These are phyloP conservation scores for Paecilomyces dactylethromorphus DNA, from an alignment of 2,329 filamentous ascomycete species.

Conservation along the genomic window DNA sequence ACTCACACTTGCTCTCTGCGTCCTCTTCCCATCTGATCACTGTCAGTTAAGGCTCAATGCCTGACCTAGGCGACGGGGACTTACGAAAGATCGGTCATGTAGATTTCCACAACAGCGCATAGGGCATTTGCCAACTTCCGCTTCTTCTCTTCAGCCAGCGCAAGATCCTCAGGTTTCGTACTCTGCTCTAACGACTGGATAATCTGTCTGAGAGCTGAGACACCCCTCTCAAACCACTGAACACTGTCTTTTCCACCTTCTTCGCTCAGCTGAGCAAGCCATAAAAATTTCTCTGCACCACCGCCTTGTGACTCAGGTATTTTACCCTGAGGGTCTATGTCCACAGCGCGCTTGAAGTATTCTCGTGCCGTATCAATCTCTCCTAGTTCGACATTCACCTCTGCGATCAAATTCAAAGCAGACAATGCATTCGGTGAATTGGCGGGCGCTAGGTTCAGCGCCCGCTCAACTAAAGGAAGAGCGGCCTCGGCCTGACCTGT, in stretches of 20 bases:
- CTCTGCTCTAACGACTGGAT: constrained; percentile 58
- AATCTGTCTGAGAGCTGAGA: constrained; percentile 63
- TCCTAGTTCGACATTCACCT: constrained; percentile 75
- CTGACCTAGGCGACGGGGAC: constrained; percentile 12
- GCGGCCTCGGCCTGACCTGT: constrained; percentile 54
- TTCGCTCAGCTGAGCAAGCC: constrained; percentile 81
- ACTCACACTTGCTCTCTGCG: constrained; percentile 81
- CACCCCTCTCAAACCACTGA: constrained; percentile 58
- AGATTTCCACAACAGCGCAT: constrained; percentile 90
- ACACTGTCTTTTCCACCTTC: constrained; percentile 56
- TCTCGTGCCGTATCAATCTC: constrained; percentile 68
- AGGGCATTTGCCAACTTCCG: constrained; percentile 82
- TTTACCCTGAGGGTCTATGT: constrained; percentile 68
- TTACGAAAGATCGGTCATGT: constrained; percentile 95
- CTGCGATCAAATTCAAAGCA: constrained; percentile 69
- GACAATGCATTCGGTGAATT: constrained; percentile 39
- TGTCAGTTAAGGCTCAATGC: constrained; percentile 7
- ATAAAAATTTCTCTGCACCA: constrained; percentile 89
- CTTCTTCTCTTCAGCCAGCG: constrained; percentile 62
- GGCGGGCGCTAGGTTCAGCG: constrained; percentile 34
- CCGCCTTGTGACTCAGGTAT: constrained; percentile 66
- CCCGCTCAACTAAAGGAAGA: constrained; percentile 48
- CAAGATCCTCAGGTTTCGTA: constrained; percentile 26
- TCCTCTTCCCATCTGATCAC: constrained; percentile 65
- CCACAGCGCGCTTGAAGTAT: constrained; percentile 66